Percentiles rank a stretch among this genome's conserved stretches.
Evolutionary conservation across 129 eudicot genomes (phyloP).

Genomic region (Scalesia atractyloides): DNA sequence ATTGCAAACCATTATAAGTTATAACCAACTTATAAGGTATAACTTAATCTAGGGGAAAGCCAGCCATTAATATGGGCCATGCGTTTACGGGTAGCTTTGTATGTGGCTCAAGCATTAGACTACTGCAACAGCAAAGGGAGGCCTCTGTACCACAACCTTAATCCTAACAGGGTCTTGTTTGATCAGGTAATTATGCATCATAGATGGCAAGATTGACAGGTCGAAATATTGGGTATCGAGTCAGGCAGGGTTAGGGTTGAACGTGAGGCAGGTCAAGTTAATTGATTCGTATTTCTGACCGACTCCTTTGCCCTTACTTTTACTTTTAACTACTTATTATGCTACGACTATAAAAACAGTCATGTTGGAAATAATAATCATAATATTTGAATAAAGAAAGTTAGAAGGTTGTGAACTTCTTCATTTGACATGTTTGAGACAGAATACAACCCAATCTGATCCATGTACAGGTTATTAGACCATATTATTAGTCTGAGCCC

Average conservation of each 20-base stretch:
- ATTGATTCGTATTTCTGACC: too few species aligned
- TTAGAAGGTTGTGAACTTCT: background rate
- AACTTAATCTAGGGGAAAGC: constrained; percentile 65
- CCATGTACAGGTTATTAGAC: too few species aligned
- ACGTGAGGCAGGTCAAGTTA: background rate
- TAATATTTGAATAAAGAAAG: background rate
- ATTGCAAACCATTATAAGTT: background rate
- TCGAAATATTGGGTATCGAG: background rate
- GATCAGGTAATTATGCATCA: constrained; percentile 60
- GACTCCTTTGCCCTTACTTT: background rate
- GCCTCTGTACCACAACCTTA: constrained; percentile 82
- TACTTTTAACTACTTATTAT: background rate
- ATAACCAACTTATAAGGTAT: background rate
- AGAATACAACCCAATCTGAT: background rate
- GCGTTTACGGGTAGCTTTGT: constrained; percentile 87
- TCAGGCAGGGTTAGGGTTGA: background rate
- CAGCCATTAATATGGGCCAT: constrained; percentile 94
- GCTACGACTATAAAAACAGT: background rate
- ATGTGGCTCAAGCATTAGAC: constrained; percentile 90
- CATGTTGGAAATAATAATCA: background rate
- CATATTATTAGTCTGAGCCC: too few species aligned
- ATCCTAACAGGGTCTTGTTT: constrained; percentile 90
- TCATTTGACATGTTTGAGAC: background rate
- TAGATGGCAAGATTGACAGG: background rate
- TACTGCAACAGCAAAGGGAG: constrained; percentile 87